Evolutionary conservation across 2,329 filamentous ascomycete genomes (phyloP).

Genomic region (Shiraia sp.): DNA sequence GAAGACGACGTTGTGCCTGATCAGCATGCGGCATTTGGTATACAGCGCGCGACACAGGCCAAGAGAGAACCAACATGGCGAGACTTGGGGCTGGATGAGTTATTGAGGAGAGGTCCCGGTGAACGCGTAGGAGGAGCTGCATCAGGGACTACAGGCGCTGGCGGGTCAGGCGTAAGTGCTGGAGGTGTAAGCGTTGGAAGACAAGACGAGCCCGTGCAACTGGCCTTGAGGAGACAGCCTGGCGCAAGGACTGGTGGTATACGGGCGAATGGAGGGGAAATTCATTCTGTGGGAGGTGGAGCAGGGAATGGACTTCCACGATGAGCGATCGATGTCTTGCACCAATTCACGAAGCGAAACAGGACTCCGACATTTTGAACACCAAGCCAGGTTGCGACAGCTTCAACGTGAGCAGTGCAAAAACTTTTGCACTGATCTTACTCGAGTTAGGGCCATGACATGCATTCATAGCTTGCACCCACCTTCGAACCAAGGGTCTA

Average conservation of each 20-base stretch:
- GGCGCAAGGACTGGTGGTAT: constrained; percentile 22
- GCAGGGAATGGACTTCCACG: constrained; percentile 41
- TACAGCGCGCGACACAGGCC: constrained; percentile 76
- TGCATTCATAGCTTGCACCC: too few species aligned
- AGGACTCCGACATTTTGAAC: too few species aligned
- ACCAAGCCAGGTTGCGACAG: too few species aligned
- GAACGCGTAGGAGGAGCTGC: constrained; percentile 13
- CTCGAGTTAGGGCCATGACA: too few species aligned
- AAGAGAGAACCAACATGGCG: constrained; percentile 75
- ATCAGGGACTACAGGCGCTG: constrained; percentile 2
- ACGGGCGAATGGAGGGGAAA: constrained; percentile 12
- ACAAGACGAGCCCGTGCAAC: constrained; percentile 30
- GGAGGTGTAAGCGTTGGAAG: constrained; percentile 12
- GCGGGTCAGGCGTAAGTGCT: constrained; percentile 5
- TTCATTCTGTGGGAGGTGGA: constrained; percentile 15
- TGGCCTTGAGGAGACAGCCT: constrained; percentile 38
- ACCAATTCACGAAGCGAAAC: too few species aligned
- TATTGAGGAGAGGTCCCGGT: constrained; percentile 67
- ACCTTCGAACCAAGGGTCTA: too few species aligned
- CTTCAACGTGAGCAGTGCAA: too few species aligned
- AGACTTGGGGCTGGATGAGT: constrained; percentile 71
- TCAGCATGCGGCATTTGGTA: constrained; percentile 85
- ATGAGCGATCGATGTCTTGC: constrained; percentile 18
- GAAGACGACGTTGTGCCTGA: constrained; percentile 88
- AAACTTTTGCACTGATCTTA: too few species aligned